A percentile compares a stretch with the other conserved stretches of the same genome.
phyloP scores from a whole-genome alignment of 768 basidiomycete genomes.

The Kwoniella heveanensis region DNA sequence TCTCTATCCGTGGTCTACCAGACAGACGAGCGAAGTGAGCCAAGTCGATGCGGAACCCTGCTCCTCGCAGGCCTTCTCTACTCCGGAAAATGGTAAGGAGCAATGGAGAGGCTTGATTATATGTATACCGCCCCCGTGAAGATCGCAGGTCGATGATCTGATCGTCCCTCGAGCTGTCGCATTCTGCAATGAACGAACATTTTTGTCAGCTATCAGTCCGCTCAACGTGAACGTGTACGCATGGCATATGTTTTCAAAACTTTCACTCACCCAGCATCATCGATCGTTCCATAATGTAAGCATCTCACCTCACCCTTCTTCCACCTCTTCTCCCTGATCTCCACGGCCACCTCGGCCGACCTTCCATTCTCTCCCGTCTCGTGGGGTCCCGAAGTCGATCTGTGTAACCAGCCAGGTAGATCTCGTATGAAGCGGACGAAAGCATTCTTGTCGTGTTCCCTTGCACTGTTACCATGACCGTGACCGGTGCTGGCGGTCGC shows the following conservation, averaged over 20 bases:
- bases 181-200: slow-evolving; percentile 24
- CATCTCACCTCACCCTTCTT: slow-evolving; percentile 53
- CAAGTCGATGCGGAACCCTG: too few species aligned
- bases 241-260: too few species aligned
- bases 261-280: slow-evolving; percentile 49
- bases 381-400: background rate
- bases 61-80: too few species aligned
- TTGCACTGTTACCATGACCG: background rate
- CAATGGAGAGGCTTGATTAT: too few species aligned
- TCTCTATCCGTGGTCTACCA: too few species aligned
- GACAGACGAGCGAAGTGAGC: too few species aligned
- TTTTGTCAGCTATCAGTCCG: background rate
- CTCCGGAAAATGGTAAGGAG: too few species aligned
- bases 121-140: slow-evolving; percentile 54
- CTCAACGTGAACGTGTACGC: background rate
- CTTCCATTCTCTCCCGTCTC: background rate
- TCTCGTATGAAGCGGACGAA: slow-evolving; percentile 41
- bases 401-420: slow-evolving; percentile 44
- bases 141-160: slow-evolving; percentile 55
- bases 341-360: background rate
- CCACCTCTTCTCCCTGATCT: slow-evolving; percentile 18
- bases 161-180: slow-evolving; percentile 53
- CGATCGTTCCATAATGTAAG: slow-evolving; percentile 54
- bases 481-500: too few species aligned
- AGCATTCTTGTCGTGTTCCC: slow-evolving; percentile 28